These are phyloP conservation scores for Plenodomus lindquistii DNA, from an alignment of 2,329 filamentous ascomycete genomes.

Conservation along the genomic window DNA sequence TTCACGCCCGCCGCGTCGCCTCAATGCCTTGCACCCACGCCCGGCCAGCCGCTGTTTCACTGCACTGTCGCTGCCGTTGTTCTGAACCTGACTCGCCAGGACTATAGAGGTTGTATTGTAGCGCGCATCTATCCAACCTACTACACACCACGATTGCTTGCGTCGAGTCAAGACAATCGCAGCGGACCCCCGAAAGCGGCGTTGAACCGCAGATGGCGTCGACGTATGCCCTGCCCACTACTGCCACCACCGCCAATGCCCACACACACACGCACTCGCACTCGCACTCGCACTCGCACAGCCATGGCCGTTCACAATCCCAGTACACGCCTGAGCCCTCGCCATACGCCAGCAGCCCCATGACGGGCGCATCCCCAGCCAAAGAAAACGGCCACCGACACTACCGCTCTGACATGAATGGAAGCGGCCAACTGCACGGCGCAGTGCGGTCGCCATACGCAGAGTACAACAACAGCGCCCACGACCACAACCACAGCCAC, in stretches of 20 bases:
- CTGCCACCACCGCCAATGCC: slow-evolving; percentile 15
- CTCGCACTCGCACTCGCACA: slow-evolving; percentile 30
- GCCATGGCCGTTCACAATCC: slow-evolving; percentile 46
- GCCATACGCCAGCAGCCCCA: slow-evolving; percentile 20
- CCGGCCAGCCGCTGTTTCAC: slow-evolving; percentile 1
- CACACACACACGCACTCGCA: background rate
- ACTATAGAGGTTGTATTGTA: slow-evolving; percentile 5
- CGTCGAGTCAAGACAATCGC: slow-evolving; percentile 21
- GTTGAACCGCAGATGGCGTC: slow-evolving; percentile 46
- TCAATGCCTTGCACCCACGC: slow-evolving; percentile 5
- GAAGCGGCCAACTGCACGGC: slow-evolving; percentile 39
- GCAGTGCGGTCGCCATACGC: slow-evolving; percentile 34
- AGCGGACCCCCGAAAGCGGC: slow-evolving; percentile 20
- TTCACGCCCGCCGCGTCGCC: slow-evolving; percentile 11
- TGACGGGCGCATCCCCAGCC: slow-evolving; percentile 27
- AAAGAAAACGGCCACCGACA: slow-evolving; percentile 34
- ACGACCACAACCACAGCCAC: slow-evolving; percentile 26
- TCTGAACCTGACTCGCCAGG: background rate
- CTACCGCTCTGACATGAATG: slow-evolving; percentile 40
- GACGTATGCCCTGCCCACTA: slow-evolving; percentile 50
- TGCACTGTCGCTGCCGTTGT: background rate
- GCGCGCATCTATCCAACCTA: background rate
- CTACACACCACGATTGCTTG: slow-evolving; percentile 1
- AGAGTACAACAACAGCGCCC: slow-evolving; percentile 30
- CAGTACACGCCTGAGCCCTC: slow-evolving; percentile 37